Evolutionary conservation across 2,329 filamentous ascomycete species (phyloP), one percentile per base, ranked within the genome.

Genomic region (Microdochium paspali): DNA sequence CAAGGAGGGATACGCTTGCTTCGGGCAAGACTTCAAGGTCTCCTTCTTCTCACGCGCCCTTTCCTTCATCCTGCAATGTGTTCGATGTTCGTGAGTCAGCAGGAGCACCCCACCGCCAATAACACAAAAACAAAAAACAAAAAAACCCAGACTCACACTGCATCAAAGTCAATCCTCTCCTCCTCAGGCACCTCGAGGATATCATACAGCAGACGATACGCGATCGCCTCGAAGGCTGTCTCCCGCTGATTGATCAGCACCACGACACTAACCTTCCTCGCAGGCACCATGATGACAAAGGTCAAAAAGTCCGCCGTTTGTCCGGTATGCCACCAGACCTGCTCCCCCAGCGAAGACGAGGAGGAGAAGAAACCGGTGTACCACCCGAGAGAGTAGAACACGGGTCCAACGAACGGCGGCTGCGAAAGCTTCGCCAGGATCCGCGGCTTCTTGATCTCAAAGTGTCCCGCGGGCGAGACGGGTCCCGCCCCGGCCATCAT

Each of bases 241-340:
- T 44, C 49, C 3, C 52, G 51, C 3, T 51, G 49, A 15, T 61
- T 63, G 5, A 50, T 54, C 51, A 67, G 61, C 0, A 57, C 54
- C 2, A 64, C 58, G 9, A 67, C 52, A 0, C 61, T 65, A 39
- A 61, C 60, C 13, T 61, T 54, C n/a, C 49, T 50, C 0, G 61
- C 55, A 0, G 65, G 66, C 2, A 67, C 51, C 61, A 63, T 67
- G 7, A 56, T 58, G 12, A 65, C 58, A 3, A 57, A 44, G 2
- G 58, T 49, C 5, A 57, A 56, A 45, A 58, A 63, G 1, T 54
- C 57, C 24, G 54, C 53, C 44, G 61, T 55, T 0, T 56, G 55
- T 0, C 66, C 66, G 4, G 47, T 49, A 48, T 68, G 66, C 10
- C 49, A 53, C 24, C 61, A 65, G 3, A 61, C 44, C 12, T 56